Evolutionary conservation across 2,329 filamentous ascomycete species (phyloP).

Genomic region (Bipolaris gigantea): DNA sequence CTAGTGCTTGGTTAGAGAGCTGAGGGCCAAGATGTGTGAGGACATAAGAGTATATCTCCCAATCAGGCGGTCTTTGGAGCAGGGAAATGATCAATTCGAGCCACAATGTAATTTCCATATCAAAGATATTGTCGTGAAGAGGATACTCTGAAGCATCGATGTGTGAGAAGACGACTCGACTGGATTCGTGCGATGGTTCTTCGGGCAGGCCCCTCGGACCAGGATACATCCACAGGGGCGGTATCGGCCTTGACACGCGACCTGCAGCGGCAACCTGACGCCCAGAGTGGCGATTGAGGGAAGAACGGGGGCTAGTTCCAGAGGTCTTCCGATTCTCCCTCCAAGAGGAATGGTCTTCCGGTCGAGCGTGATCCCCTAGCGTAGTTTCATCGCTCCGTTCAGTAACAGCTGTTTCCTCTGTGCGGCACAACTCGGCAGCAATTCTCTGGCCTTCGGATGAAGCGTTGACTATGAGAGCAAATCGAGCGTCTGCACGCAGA

Average conservation of each 20-base stretch:
- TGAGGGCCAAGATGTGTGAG: constrained; percentile 85
- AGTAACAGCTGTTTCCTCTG: constrained; percentile 54
- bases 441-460: constrained; percentile 73
- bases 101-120: constrained; percentile 62
- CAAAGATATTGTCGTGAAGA: constrained; percentile 44
- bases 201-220: constrained; percentile 58
- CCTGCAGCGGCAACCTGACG: constrained; percentile 29
- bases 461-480: constrained; percentile 71
- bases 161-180: constrained; percentile 55
- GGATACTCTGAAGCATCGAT: constrained; percentile 43
- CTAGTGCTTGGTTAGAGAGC: constrained; percentile 85
- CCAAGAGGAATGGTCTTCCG: constrained; percentile 36
- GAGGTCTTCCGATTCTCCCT: constrained; percentile 37
- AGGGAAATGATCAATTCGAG: constrained; percentile 75
- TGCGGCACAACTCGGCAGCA: constrained; percentile 71
- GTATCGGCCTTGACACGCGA: constrained; percentile 39
- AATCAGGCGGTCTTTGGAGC: constrained; percentile 75
- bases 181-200: constrained; percentile 53
- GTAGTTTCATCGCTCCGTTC: constrained; percentile 48
- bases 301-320: constrained; percentile 37
- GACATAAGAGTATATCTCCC: constrained; percentile 91
- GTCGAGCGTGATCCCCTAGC: constrained; percentile 21
- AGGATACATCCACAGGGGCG: constrained; percentile 61
- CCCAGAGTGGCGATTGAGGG: constrained; percentile 34
- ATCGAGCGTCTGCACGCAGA: constrained; percentile 77